phyloP scores from a whole-genome alignment of 345 rosid genomes.

The sweet orange (Citrus sinensis) region DVS_A1.0 CM039164.1:2859501-2860000 shows the following conservation, averaged over 20 bases:
- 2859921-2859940: background rate
- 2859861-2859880: background rate
- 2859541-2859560: conserved; percentile 60
- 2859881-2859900: background rate
- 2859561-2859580: conserved; percentile 55
- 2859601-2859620: conserved; percentile 85
- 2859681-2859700: background rate
- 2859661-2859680: background rate
- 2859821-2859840: too few relatives aligned
- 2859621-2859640: conserved; percentile 69
- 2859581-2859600: conserved; percentile 80
- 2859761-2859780: background rate
- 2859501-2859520: background rate
- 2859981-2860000: too few relatives aligned
- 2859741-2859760: background rate
- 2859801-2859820: too few relatives aligned
- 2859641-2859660: conserved; percentile 58
- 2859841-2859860: background rate
- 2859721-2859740: background rate
- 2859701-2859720: background rate
- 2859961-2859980: too few relatives aligned
- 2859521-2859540: conserved; percentile 63
- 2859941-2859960: background rate
- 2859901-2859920: too few relatives aligned
- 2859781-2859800: background rate